Base-by-base conservation (phyloP, 2,329 filamentous ascomycete species). In the Cucurbitaria berberidis region DNA sequence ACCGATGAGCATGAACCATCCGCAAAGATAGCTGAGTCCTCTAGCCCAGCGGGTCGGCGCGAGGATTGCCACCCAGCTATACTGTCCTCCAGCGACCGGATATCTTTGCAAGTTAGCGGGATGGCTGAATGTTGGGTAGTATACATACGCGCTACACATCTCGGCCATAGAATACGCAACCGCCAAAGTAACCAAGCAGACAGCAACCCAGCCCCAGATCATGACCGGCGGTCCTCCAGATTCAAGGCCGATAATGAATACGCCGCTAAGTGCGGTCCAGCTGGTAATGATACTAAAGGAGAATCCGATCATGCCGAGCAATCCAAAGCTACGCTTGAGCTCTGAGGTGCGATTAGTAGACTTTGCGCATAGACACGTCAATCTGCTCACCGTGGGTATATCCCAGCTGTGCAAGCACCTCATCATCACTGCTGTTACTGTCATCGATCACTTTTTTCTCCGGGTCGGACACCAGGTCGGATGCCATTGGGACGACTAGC, bases 81-180 rank as follows among this genome's bases (percentile, higher is more conserved):
- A 85, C 60, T 85, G 82, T 6, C 84, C 81, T 27, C 83, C 81
- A 8, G 82, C 82, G 19, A 84, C 77, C 0, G 83, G 83, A 58
- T 81, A 85, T 5, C 61, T 64, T 19, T 1, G 29, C 42, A 9
- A n/a, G 24, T 65, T 13, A 63, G 54, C n/a, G 18, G 24, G 15
- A 2, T 22, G 22, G 11, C 21, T 8, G 5, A 34, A 2, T 10
- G 13, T 5, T 11, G 21, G 1, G 8, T 3, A 21, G 16, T 11
- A 13, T n/a, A 50, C 62, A 9, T 52, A 66, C 56, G 80, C 81
- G 24, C 78, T 80, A 53, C 82, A 84, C 71, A 74, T 85, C 62
- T 86, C 83, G 18, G 83, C 83, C 78, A 86, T 83, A 1, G 81
- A 81, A 53, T 84, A 82, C 10, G 82, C 83, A 5, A 86, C 82